These are phyloP conservation scores for Phaseolus lunatus DNA, from an alignment of 306 rosid species.

Conservation along the genomic window DNA sequence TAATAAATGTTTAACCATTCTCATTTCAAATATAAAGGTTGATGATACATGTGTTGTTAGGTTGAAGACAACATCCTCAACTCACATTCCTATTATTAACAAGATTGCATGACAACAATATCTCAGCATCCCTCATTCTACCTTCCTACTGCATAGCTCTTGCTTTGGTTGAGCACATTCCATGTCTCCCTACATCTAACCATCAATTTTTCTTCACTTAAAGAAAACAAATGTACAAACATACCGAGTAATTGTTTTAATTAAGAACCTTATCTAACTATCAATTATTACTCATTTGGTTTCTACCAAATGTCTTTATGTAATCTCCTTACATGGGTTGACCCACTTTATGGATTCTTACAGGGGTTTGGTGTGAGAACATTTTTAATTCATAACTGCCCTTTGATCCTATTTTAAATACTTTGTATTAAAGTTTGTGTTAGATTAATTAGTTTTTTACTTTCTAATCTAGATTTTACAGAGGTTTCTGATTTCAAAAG, in stretches of 20 bases:
- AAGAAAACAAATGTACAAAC: neutral
- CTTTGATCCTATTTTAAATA: neutral
- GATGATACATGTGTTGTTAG: conserved; percentile 40
- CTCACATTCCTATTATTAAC: conserved; percentile 10
- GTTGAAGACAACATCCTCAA: conserved; percentile 58
- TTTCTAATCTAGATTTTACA: neutral
- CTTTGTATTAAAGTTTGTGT: neutral
- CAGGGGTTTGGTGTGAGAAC: neutral
- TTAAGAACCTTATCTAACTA: neutral
- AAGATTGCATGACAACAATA: conserved; percentile 40
- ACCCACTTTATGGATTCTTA: neutral
- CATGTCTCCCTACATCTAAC: conserved; percentile 17
- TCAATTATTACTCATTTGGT: neutral
- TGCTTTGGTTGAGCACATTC: conserved; percentile 29
- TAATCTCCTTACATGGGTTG: neutral
- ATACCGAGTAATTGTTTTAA: neutral
- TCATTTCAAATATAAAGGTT: neutral
- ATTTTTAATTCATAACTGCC: neutral
- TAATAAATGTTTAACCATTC: neutral
- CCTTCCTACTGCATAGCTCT: conserved; percentile 11
- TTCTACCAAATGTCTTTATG: neutral
- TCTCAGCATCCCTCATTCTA: conserved; percentile 27
- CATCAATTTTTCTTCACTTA: neutral
- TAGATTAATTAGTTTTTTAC: neutral
- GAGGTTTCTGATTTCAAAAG: neutral